Percentiles rank a stretch among this genome's conserved stretches.
Evolutionary conservation across 2,329 filamentous ascomycete genomes (phyloP).

Genomic region (Pseudogymnoascus sp.): DNA sequence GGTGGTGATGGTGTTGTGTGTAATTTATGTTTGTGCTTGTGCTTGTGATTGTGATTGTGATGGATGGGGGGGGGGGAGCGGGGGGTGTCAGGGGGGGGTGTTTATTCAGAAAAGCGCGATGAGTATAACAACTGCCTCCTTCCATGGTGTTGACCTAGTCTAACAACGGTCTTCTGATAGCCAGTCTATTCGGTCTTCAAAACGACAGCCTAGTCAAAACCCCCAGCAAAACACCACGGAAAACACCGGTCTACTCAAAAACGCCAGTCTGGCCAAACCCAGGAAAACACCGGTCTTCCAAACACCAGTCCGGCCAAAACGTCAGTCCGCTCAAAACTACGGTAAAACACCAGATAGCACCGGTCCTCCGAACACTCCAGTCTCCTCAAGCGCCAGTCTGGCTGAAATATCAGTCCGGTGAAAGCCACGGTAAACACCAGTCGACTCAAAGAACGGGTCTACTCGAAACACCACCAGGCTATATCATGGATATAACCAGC

Average conservation of each 20-base stretch:
- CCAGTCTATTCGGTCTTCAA: background rate
- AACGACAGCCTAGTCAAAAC: background rate
- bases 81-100: too few species aligned
- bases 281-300: background rate
- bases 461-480: background rate
- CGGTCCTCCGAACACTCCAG: too few species aligned
- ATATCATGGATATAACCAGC: background rate
- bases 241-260: background rate
- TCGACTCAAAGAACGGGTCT: background rate
- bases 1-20: background rate
- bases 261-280: background rate
- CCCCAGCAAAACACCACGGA: too few species aligned
- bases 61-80: too few species aligned
- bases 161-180: background rate
- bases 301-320: too few species aligned
- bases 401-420: too few species aligned
- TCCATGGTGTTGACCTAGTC: background rate
- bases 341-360: background rate
- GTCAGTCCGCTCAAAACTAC: too few species aligned
- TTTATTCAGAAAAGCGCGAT: too few species aligned
- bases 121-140: background rate
- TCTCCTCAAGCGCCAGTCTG: too few species aligned
- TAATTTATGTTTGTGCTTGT: background rate
- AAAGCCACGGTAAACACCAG: background rate
- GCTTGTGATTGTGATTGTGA: background rate